Evolutionary conservation across 1,139 yeast species (phyloP).

Genomic region (Lodderomyces theae): DNA sequence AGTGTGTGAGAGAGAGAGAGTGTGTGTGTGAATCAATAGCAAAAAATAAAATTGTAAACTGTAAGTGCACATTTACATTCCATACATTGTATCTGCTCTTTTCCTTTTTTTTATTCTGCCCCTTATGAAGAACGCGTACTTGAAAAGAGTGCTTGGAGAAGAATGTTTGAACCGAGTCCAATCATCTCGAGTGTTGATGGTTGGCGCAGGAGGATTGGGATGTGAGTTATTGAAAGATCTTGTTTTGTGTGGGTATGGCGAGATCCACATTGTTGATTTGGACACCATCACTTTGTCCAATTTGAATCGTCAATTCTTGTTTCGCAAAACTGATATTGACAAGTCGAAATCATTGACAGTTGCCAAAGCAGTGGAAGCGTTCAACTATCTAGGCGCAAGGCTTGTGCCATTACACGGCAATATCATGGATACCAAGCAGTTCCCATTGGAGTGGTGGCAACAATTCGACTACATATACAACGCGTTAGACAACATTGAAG

Average conservation of each 20-base stretch:
- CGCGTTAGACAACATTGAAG: conserved; percentile 92
- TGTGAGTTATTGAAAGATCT: conserved; percentile 90
- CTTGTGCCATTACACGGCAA: conserved; percentile 83
- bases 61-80: too few species aligned
- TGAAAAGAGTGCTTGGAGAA: conserved; percentile 44
- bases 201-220: conserved; percentile 99
- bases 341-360: conserved; percentile 83
- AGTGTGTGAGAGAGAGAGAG: too few species aligned
- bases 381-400: conserved; percentile 67
- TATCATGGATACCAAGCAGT: conserved; percentile 71
- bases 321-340: conserved; percentile 82
- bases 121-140: conserved; percentile 41
- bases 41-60: not conserved
- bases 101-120: too few species aligned
- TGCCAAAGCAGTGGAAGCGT: conserved; percentile 71
- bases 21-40: not conserved
- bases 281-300: conserved; percentile 93
- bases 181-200: conserved; percentile 67
- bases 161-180: conserved; percentile 31
- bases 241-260: conserved; percentile 80
- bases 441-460: conserved; percentile 78
- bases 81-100: not conserved
- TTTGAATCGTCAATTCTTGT: conserved; percentile 88
- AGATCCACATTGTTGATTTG: conserved; percentile 86
- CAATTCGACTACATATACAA: conserved; percentile 79